phyloP scores from a whole-genome alignment of 768 basidiomycete genomes.

The Leccinum subgranulosum region DNA sequence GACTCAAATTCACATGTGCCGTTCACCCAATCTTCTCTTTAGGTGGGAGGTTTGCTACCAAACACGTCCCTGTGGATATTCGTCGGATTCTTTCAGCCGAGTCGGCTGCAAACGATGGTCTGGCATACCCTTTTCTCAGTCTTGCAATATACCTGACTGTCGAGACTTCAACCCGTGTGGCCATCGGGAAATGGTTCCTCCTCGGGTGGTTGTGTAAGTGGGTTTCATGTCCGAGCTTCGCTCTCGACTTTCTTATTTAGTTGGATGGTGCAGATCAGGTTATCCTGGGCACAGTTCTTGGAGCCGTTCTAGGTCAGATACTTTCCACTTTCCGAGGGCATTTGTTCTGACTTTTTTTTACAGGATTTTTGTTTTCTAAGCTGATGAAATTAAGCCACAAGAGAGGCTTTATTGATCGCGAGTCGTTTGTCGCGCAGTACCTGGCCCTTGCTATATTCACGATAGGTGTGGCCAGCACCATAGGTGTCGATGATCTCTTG shows the following conservation, averaged over 20 bases:
- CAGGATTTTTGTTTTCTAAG: conserved; percentile 66
- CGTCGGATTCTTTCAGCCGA: conserved; percentile 84
- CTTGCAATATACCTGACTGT: conserved; percentile 84
- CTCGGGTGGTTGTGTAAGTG: conserved; percentile 71
- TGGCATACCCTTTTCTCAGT: conserved; percentile 90
- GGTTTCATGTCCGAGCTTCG: neutral
- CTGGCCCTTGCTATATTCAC: conserved; percentile 70
- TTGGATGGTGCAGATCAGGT: conserved; percentile 63
- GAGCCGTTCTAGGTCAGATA: conserved; percentile 49
- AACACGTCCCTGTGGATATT: conserved; percentile 70
- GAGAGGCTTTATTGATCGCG: conserved; percentile 66
- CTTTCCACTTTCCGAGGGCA: neutral
- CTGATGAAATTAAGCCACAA: conserved; percentile 69
- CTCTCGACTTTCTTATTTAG: neutral
- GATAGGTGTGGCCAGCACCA: conserved; percentile 71
- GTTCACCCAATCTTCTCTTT: neutral
- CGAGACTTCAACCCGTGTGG: conserved; percentile 57
- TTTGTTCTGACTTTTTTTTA: neutral
- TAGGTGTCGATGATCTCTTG: conserved; percentile 86
- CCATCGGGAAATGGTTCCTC: conserved; percentile 82
- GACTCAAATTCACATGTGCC: neutral
- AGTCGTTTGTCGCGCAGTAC: conserved; percentile 87
- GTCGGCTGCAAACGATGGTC: conserved; percentile 92
- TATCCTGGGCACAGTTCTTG: conserved; percentile 67
- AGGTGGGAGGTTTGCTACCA: conserved; percentile 71